These are phyloP conservation scores for Colletotrichum coccodes DNA, from an alignment of 2,329 filamentous ascomycete species.

Conservation along the genomic window DNA sequence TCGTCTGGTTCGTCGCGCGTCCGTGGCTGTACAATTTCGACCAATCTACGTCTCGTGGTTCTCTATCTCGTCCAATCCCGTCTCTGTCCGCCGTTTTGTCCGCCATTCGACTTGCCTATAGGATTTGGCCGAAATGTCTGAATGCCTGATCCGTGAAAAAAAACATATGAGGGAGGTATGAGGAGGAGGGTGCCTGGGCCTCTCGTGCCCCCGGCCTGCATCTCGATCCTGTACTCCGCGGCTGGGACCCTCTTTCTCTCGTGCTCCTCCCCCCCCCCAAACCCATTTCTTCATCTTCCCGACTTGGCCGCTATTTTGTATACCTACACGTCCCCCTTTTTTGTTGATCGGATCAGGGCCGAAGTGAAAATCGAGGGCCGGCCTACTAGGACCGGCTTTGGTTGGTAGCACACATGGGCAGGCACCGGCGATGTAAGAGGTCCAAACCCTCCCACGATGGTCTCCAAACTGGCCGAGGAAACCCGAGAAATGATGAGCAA, in stretches of 20 bases:
- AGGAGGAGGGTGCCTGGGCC: slow-evolving; percentile 1
- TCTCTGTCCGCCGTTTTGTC: not conserved
- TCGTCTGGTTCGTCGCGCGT: not conserved
- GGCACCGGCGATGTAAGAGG: not conserved
- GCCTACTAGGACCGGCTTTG: not conserved
- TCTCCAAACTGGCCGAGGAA: not conserved
- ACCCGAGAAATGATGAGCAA: not conserved
- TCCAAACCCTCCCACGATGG: too few species aligned
- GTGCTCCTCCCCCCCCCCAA: not conserved
- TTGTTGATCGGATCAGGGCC: not conserved
- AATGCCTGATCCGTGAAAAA: not conserved
- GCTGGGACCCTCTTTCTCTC: not conserved
- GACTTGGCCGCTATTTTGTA: not conserved
- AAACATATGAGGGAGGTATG: not conserved
- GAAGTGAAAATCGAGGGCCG: not conserved
- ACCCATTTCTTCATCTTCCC: not conserved
- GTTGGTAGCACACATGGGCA: not conserved
- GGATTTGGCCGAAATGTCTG: not conserved
- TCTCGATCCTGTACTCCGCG: slow-evolving; percentile 26
- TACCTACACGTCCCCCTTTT: not conserved
- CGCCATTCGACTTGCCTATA: not conserved
- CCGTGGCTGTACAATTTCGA: not conserved
- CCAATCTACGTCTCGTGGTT: not conserved
- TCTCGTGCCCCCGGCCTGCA: slow-evolving; percentile 16
- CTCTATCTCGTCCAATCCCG: not conserved